Conservation (phyloP, 2,329 filamentous ascomycete species). For the Epichloe amarillans region DNA sequence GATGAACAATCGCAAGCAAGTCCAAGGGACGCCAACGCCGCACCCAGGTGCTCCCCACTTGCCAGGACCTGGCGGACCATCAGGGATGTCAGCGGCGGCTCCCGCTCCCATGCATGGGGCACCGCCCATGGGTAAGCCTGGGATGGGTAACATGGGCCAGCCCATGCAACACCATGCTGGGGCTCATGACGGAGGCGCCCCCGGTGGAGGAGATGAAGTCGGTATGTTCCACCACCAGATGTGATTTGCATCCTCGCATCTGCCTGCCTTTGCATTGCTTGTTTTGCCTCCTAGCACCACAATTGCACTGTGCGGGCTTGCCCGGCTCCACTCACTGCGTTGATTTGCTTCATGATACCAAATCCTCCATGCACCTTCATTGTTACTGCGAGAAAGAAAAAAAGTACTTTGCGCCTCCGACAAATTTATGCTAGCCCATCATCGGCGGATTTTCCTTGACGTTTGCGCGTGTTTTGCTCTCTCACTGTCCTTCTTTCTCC, state of each 20-base stretch:
- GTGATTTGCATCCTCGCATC: slow-evolving; percentile 38
- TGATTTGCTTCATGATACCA: slow-evolving; percentile 26
- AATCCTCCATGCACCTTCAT: slow-evolving; percentile 9
- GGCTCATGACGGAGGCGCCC: slow-evolving; percentile 39
- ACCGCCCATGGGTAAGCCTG: slow-evolving; percentile 49
- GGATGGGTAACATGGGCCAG: slow-evolving; percentile 52
- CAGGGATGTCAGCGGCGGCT: slow-evolving; percentile 47
- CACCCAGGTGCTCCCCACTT: slow-evolving; percentile 48
- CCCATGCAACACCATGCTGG: slow-evolving; percentile 49
- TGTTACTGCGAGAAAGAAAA: slow-evolving; percentile 7
- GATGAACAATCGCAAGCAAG: slow-evolving; percentile 74
- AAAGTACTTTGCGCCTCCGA: slow-evolving; percentile 10
- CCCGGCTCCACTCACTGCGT: slow-evolving; percentile 8
- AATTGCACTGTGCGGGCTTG: slow-evolving; percentile 8
- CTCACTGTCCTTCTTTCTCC: background rate
- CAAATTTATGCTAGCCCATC: slow-evolving; percentile 1
- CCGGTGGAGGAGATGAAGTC: slow-evolving; percentile 68
- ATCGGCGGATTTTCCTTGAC: background rate
- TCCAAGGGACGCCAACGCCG: slow-evolving; percentile 42
- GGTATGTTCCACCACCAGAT: slow-evolving; percentile 91
- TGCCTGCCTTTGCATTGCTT: slow-evolving; percentile 26
- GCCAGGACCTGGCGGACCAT: slow-evolving; percentile 51
- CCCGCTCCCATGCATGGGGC: slow-evolving; percentile 48
- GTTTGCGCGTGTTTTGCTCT: too few relatives aligned
- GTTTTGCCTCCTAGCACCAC: slow-evolving; percentile 12